Base-by-base conservation (phyloP, 2,329 filamentous ascomycete species). In the Ascochyta pisi region DNA sequence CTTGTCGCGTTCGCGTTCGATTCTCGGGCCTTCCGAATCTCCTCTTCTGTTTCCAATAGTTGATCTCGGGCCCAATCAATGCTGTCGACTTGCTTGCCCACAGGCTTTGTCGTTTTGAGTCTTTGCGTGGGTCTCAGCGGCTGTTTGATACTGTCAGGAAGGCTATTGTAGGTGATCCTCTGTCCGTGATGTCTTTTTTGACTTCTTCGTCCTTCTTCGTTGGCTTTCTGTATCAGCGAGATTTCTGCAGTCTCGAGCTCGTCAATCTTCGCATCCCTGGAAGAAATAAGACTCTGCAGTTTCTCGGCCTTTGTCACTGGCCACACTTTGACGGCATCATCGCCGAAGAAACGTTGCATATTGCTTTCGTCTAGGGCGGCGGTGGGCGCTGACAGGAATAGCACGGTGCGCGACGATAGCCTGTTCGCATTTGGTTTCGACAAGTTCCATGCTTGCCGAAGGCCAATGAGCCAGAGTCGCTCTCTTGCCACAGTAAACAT, bases 21-120 rank as follows among this genome's bases (percentile, higher is more conserved):
- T 37, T 81, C 82, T 73, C 95, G 91, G 23, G 86, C 82, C 38
- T 84, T 81, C 45, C 89, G 84, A 27, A 92, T 88, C 57, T 90
- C 83, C 0, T 90, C 88, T 48, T 89, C 88, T 40, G 96, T 84
- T 44, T 87, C 86, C 61, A 89, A 85, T 48, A 97, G 85, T 74
- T 96, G 89, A 1, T 83, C 81, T 47, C 95, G 89, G 61, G 87
- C 90, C 89, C 90, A 97, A 60, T 94, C 87, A 74, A 99, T 97
- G 0, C 92, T 95, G 77, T 99, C 95, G 15, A 97, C 93, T 75
- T 96, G 95, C 71, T 92, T 88, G 64, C 92, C 90, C 63, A 93
- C 84, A 22, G 95, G 62, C 19, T 69, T 60, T n/a, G 42, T 38
- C 4, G 68, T 71, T 40, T 73, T 74, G 24, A 74, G 55, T 10